Evolutionary conservation across 106 monocot genomes (phyloP).

Genomic region (Vanilla planifolia): DNA sequence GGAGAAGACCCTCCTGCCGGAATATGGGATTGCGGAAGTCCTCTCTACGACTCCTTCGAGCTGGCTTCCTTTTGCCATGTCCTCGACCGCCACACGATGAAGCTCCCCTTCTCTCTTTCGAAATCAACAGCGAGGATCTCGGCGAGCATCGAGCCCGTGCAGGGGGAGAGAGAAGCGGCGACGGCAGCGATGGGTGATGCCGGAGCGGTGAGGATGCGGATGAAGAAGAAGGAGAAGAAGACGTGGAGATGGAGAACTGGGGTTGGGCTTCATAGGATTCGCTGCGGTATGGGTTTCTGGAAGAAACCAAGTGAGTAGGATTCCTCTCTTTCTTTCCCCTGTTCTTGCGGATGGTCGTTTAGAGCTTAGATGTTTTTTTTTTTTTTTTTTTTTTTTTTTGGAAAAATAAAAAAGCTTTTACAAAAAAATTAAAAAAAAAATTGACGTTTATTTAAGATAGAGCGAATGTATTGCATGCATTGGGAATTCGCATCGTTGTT

Average conservation of each 20-base stretch:
- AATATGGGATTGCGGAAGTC: constrained; percentile 69
- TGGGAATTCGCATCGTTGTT: too few species aligned
- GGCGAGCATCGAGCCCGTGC: not conserved
- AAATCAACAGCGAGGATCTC: not conserved
- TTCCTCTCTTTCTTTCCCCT: not conserved
- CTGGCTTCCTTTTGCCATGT: constrained; percentile 29
- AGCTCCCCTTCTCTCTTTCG: constrained; percentile 19
- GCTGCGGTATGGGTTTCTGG: constrained; percentile 18
- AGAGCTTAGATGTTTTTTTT: too few species aligned
- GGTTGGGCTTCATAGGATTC: not conserved
- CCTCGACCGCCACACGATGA: constrained; percentile 35
- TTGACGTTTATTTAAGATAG: too few species aligned
- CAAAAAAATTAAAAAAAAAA: too few species aligned
- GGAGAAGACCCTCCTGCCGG: not conserved
- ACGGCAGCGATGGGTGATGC: too few species aligned
- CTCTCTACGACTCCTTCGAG: constrained; percentile 66
- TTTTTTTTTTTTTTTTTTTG: too few species aligned
- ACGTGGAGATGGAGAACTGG: constrained; percentile 5
- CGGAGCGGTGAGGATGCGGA: not conserved
- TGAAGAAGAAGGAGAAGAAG: constrained; percentile 13
- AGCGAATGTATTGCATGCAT: too few species aligned
- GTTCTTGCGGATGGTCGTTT: too few species aligned
- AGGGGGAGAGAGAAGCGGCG: not conserved
- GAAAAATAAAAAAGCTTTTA: too few species aligned
- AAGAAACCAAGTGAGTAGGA: constrained; percentile 1